These are phyloP conservation scores for Flaveria floridana DNA, from an alignment of 140 eudicot species.

Conservation along the genomic window DNA sequence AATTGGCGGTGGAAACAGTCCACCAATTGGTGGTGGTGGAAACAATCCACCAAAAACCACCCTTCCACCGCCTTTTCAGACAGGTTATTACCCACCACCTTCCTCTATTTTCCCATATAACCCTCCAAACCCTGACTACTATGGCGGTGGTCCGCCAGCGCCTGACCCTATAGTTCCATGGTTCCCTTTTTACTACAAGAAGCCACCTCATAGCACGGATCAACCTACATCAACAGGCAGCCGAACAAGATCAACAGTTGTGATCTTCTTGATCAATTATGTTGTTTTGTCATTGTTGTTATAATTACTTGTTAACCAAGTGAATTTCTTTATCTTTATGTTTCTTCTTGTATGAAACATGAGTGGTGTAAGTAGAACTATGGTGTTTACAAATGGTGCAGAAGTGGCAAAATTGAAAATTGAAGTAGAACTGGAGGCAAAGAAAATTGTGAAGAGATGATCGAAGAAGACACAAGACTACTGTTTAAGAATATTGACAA, in stretches of 20 bases:
- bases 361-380: conserved; percentile 11
- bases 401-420: conserved; percentile 21
- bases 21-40: conserved; percentile 25
- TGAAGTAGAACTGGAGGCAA: conserved; percentile 11
- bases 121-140: conserved; percentile 50
- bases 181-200: conserved; percentile 74
- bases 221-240: conserved; percentile 42
- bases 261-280: conserved; percentile 22
- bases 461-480: conserved; percentile 6
- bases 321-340: neutral
- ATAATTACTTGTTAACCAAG: conserved; percentile 16
- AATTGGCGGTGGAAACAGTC: conserved; percentile 22
- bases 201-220: conserved; percentile 50
- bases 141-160: conserved; percentile 47
- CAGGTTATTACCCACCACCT: conserved; percentile 44
- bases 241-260: conserved; percentile 26
- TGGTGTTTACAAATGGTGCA: conserved; percentile 8
- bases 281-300: conserved; percentile 34
- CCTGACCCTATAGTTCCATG: conserved; percentile 70
- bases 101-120: conserved; percentile 42
- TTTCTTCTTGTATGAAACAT: conserved; percentile 21
- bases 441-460: conserved; percentile 27
- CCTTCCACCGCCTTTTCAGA: conserved; percentile 40
- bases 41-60: conserved; percentile 50
- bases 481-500: conserved; percentile 23